Conservation (phyloP, 1,139 yeast species). For the Yamadazyma oceani region DNA sequence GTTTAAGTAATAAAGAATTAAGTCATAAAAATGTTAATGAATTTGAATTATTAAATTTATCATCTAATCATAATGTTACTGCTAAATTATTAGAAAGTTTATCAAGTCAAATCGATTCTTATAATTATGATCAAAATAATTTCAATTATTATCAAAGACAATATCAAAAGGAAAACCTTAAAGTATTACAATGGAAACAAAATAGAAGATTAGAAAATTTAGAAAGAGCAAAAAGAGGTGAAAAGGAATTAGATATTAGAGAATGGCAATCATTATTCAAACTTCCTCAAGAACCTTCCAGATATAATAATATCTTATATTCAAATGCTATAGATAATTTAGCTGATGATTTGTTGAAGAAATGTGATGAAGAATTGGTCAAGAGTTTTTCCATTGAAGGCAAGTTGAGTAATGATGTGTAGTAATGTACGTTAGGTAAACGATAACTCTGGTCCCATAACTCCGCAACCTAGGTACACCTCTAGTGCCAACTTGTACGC, state of each 20-base stretch:
- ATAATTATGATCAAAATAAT: conserved; percentile 78
- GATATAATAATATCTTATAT: conserved; percentile 70
- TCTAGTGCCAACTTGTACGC: too few relatives aligned
- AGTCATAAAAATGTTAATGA: conserved; percentile 18
- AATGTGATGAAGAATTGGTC: conserved; percentile 60
- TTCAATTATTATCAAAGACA: conserved; percentile 84
- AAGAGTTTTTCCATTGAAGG: conserved; percentile 61
- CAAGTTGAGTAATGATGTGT: conserved; percentile 29
- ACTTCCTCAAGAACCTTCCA: conserved; percentile 74
- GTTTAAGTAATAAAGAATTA: conserved; percentile 6
- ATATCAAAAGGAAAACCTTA: conserved; percentile 66
- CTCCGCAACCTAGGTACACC: too few relatives aligned
- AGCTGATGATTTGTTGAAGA: conserved; percentile 65
- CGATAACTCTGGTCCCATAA: too few relatives aligned
- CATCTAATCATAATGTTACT: conserved; percentile 46
- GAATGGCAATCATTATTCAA: conserved; percentile 71
- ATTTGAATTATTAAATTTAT: conserved; percentile 42
- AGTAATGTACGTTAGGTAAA: neutral
- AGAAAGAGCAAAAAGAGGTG: conserved; percentile 57
- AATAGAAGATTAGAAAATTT: conserved; percentile 69
- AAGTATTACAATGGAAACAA: conserved; percentile 74
- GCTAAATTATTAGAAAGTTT: conserved; percentile 63
- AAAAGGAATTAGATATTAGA: conserved; percentile 53
- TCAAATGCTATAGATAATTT: conserved; percentile 69
- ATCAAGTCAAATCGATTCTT: conserved; percentile 73